Base-by-base conservation (phyloP, 2,329 filamentous ascomycete species). In the Talaromyces sp. region DNA sequence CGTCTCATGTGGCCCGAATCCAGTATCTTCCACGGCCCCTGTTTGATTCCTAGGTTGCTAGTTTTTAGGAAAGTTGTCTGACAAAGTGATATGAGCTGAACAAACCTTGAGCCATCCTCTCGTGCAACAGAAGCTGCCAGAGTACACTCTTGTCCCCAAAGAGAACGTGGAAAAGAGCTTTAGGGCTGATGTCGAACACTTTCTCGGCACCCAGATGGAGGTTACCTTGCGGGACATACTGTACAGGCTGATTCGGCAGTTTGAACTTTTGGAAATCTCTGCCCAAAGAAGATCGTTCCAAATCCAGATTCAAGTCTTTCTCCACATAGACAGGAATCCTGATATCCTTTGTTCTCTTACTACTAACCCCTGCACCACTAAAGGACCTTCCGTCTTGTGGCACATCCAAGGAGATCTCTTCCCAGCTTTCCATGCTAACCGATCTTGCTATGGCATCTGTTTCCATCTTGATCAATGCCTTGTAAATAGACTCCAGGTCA, bases 71-170 rank as follows among this genome's bases (percentile, higher is more conserved):
- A 51, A 61, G 6, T n/a, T n/a, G 36, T 40, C 16, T 52, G 61
- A 9, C 36, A 33, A n/a, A n/a, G 27, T 7, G n/a, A 18, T 14
- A 4, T n/a, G 31, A 31, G 40, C 12, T 18, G 9, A 40, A 65
- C 75, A 65, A 72, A 82, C 79, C 77, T 73, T 88, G 85, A 14
- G 90, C 91, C 68, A 88, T 85, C 57, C 90, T 85, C 73, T 96
- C 92, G 72, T 91, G 89, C 73, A 97, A 94, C 33, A 98, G 82
- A 70, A 94, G 87, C 68, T 95, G 92, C 77, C 97, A 99, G 44
- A 98, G 88, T 36, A 93, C 91, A 73, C 91, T 96, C 78, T 94
- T 96, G 75, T 99, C 95, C 42, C 95, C 95, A 75, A 98, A 99
- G 57, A 99, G 84, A 16, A 98, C 91, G 71, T 98, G 94, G 75